Evolutionary conservation across 257 asterid genomes (phyloP).

Genomic region (Cordia subcordata): DNA sequence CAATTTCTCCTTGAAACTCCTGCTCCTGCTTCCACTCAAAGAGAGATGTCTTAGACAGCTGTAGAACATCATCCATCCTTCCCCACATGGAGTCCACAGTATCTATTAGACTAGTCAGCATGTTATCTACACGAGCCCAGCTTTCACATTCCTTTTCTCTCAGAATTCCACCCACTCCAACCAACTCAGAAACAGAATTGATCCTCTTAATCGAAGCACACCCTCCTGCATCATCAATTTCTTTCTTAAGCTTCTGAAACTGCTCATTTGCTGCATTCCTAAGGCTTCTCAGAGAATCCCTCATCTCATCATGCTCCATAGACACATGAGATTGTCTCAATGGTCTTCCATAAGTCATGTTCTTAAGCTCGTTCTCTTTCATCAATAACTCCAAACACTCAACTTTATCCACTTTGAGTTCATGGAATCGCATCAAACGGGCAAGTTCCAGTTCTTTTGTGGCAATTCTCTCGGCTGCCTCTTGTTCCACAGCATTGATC

Average conservation of each 20-base stretch:
- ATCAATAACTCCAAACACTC: constrained; percentile 17
- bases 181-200: constrained; percentile 51
- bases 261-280: constrained; percentile 40
- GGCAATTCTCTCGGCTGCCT: constrained; percentile 54
- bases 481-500: constrained; percentile 83
- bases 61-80: constrained; percentile 31
- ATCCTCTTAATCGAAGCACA: constrained; percentile 33
- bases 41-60: constrained; percentile 32
- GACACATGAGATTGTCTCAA: constrained; percentile 23
- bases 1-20: constrained; percentile 34
- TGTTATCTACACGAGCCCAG: constrained; percentile 34
- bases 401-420: constrained; percentile 11
- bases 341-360: constrained; percentile 13
- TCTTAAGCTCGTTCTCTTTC: constrained; percentile 8
- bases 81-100: constrained; percentile 38
- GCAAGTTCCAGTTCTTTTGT: constrained; percentile 65
- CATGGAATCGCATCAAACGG: constrained; percentile 30
- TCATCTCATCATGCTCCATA: constrained; percentile 33
- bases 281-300: constrained; percentile 35
- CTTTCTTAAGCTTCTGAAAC: constrained; percentile 48
- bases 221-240: constrained; percentile 35
- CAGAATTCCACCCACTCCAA: constrained; percentile 52
- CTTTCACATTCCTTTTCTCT: constrained; percentile 41
- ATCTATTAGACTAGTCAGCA: constrained; percentile 37
- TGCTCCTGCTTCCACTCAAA: constrained; percentile 38